These are phyloP conservation scores for Clonostachys rhizophaga DNA, from an alignment of 2,329 filamentous ascomycete genomes.

Conservation along the genomic window DNA sequence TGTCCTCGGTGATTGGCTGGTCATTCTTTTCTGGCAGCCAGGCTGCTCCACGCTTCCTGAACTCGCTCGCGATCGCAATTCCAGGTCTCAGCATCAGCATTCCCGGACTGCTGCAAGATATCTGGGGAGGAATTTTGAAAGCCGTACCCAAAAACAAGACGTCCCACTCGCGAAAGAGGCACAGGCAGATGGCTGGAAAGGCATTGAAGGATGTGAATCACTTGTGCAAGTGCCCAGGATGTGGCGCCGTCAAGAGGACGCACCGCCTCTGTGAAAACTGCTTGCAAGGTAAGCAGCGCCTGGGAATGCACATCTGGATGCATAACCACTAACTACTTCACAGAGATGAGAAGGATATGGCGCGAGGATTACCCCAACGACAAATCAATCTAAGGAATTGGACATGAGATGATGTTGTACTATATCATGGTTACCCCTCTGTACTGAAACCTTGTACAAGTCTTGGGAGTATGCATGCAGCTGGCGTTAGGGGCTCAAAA, in stretches of 20 bases:
- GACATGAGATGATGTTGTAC: slow-evolving; percentile 1
- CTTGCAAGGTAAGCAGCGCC: slow-evolving; percentile 62
- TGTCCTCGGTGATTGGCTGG: slow-evolving; percentile 34
- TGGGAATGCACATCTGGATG: neutral
- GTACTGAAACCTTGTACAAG: neutral
- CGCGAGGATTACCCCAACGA: slow-evolving; percentile 27
- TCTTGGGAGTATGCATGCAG: slow-evolving; percentile 14
- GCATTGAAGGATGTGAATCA: slow-evolving; percentile 85
- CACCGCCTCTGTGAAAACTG: slow-evolving; percentile 88
- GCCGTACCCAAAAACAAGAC: slow-evolving; percentile 99
- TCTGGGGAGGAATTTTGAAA: slow-evolving; percentile 89
- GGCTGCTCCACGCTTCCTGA: slow-evolving; percentile 41
- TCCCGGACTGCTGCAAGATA: slow-evolving; percentile 63
- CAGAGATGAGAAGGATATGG: slow-evolving; percentile 43
- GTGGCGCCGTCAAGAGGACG: slow-evolving; percentile 81
- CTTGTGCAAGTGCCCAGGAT: slow-evolving; percentile 84
- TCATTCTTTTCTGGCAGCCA: slow-evolving; percentile 38
- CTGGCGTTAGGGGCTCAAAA: neutral
- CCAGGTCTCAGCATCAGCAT: slow-evolving; percentile 54
- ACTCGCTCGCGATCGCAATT: slow-evolving; percentile 51
- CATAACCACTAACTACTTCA: slow-evolving; percentile 4
- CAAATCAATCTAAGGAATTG: slow-evolving; percentile 17
- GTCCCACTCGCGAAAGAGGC: slow-evolving; percentile 90
- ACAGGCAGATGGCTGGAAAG: slow-evolving; percentile 93
- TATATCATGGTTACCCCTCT: neutral